Evolutionary conservation across 23 red algal genomes (phyloP), one percentile per base, ranked within the genome.

Genomic region (Rhodosorus marinus): DNA sequence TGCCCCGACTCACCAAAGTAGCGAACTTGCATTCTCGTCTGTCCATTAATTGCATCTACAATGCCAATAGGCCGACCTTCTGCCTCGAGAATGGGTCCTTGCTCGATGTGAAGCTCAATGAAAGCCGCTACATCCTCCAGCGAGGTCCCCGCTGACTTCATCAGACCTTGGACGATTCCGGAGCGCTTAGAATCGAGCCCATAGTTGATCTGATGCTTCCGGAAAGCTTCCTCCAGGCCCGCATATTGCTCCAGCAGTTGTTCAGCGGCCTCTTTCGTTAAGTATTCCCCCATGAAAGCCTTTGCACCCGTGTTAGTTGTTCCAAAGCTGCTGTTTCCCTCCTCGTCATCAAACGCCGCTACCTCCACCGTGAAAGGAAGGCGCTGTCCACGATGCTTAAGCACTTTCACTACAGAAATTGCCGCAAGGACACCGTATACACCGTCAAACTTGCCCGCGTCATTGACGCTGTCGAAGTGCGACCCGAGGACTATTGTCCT

Each of bases 311-410:
- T 80, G 30, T 80, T 69, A 1, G 72, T 79, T 17, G 47, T n/a
- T 5, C 73, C 52, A 52, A 73, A 92, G 0, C 56, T 24, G 28
- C 69, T 72, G 66, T 80, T 81, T 24, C 83, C 83, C 55, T 92
- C 83, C 28, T 92, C 83, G 62, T 92, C 64, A 36, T 92, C 83
- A 32, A 80, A 72, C 0, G 83, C 83, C 5, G 76, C 55, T 2
- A 92, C 70, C 29, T 62, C 24, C 15, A 92, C 30, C 43, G 74
- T 75, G 38, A 92, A 80, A 2, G 5, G 26, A 26, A 1, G 14
- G 11, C 11, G 11, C 38, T 43, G 38, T 1, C 31, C 8, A 9
- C 26, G 1, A 11, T 30, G n/a, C 11, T 33, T 61, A 22, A 81
- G 24, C 24, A 47, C 31, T 5, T 80, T 30, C 21, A 69, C 66